Evolutionary conservation across 2,329 filamentous ascomycete genomes (phyloP), one percentile per base, ranked within the genome.

Genomic region (Fusarium subglutinans): DNA sequence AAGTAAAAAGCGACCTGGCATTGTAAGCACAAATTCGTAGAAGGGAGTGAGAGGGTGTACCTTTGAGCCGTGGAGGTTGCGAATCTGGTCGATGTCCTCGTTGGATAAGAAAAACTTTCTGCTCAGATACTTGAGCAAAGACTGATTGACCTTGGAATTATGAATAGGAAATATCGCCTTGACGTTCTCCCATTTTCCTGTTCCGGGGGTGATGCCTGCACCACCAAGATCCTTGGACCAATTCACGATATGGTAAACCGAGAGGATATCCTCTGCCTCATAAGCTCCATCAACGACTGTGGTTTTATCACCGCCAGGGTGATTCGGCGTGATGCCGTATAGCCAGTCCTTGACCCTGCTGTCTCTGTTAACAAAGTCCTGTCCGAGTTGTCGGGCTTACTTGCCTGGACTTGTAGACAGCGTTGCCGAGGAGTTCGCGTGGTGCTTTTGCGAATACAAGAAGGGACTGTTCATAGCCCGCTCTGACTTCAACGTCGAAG

Each of bases 1-100:
- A 94, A 95, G 82, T 95, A 95, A 78, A 93, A 95, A 7, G 92
- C 93, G 60, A 94, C 89, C 87, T 90, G 20, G 0, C 0, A 1
- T 1, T 9, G 11, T 63, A 1, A 58, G 41, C 33, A 15, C 1
- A 35, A 35, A 17, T 35, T 1, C 14, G 33, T 17, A 17, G 33
- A 2, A 35, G 3, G 3, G 33, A 35, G 33, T 17, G 33, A 35
- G 33, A 12, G 1, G 5, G 14, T 3, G 24, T 53, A 81, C 80
- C 82, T 91, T 91, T 69, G 91, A 85, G 14, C 91, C 91, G 76
- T 91, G 89, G 8, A 91, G 81, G 69, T 92, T 84, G 15, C 90
- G 86, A 53, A 93, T 90, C 15, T 84, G 81, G 76, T 92, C 90
- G 8, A 92, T 82, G 69, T 89, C 84, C 41, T 87, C 81, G 15